Evolutionary conservation across 2,329 filamentous ascomycete genomes (phyloP).

Genomic region (Colletotrichum echinochloae): DNA sequence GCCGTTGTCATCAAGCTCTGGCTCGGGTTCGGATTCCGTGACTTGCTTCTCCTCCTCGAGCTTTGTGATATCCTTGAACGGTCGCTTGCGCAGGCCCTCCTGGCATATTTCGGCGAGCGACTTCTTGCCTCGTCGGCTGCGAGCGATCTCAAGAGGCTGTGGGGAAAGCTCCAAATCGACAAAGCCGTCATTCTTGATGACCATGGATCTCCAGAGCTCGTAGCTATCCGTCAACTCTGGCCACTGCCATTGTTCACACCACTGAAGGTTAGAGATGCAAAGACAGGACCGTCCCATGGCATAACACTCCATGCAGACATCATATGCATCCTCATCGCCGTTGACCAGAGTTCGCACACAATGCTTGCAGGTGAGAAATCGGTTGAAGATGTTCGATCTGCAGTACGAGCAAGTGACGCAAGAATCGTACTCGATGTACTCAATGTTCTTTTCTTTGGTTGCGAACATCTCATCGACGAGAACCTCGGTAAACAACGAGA

Average conservation of each 20-base stretch:
- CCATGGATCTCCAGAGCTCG: constrained; percentile 83
- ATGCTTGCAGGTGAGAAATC: constrained; percentile 90
- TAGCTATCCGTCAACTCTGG: constrained; percentile 80
- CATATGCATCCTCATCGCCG: constrained; percentile 86
- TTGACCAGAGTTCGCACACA: constrained; percentile 77
- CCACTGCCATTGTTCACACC: constrained; percentile 96
- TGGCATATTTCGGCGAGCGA: constrained; percentile 94
- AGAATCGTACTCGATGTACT: constrained; percentile 85
- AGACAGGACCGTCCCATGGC: constrained; percentile 95
- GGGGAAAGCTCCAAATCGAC: constrained; percentile 75
- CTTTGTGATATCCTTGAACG: constrained; percentile 85
- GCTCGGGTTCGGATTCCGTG: constrained; percentile 61
- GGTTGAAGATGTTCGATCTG: constrained; percentile 95
- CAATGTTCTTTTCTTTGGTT: constrained; percentile 76
- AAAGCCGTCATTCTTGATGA: constrained; percentile 79
- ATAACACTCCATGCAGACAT: constrained; percentile 98
- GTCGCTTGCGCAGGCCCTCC: constrained; percentile 82
- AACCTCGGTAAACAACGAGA: constrained; percentile 81
- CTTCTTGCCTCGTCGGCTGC: constrained; percentile 76
- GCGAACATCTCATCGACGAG: constrained; percentile 89
- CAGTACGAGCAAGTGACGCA: constrained; percentile 97
- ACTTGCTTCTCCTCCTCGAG: constrained; percentile 61
- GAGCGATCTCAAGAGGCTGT: constrained; percentile 76
- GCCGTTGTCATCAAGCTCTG: constrained; percentile 69
- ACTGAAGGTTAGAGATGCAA: constrained; percentile 86